Evolutionary conservation across 2,329 filamentous ascomycete species (phyloP), one percentile per base, ranked within the genome.

Genomic region (Onygenales sp.): DNA sequence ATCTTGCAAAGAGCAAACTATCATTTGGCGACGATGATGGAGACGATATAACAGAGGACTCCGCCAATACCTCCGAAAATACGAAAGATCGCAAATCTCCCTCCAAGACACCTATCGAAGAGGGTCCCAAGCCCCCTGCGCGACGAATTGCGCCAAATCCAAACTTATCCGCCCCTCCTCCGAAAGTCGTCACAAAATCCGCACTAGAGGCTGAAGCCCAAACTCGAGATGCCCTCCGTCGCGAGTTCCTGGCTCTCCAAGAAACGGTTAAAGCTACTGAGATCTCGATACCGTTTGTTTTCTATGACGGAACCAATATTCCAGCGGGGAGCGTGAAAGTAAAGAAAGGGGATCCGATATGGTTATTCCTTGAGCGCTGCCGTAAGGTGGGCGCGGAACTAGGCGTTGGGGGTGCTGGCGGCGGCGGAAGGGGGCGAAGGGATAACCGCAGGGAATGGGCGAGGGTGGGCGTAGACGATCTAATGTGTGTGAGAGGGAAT

Each of bases 281-380:
- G 64, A 87, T 98, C 52, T 79, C 87, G 13, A 85, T 98, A 34
- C 93, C 93, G 0, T 98, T 97, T 68, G 88, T 97, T 3, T 97
- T 97, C 67, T 97, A 96, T 72, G 92, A 97, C 61, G 93, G 93
- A 13, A 88, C 88, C 21, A 92, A 94, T 67, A 86, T 87, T 9
- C 87, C 91, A 0, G 89, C 90, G 13, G 91, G 92, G 1, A 80
- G 80, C 11, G 91, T 92, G 47, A 84, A 85, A 55, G 81, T 97
- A 49, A 95, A 90, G 70, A 98, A 98, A 71, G 92, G 93, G 8
- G 93, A 97, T 64, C 86, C 84, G 53, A 78, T 94, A 31, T 97
- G 93, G 93, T 74, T 96, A 1, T 95, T 97, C 59, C 74, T 98
- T 2, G 93, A 98, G 69, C 85, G 87, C 64, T 93, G 89, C 63